Base-by-base conservation (phyloP, 2,329 filamentous ascomycete genomes). In the Neonectria sp. region DNA sequence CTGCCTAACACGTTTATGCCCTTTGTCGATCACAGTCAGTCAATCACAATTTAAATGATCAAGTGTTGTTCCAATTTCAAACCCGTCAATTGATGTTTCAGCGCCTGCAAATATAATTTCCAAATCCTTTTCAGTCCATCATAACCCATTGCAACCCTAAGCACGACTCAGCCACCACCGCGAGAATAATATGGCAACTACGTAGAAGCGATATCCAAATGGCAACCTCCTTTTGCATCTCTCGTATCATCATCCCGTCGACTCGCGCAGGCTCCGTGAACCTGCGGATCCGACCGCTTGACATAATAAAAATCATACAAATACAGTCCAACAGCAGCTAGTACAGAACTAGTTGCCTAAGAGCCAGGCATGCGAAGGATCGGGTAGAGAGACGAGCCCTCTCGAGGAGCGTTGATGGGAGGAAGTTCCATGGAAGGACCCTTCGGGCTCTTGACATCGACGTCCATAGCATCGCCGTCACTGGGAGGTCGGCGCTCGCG, bases 321-420 rank as follows among this genome's bases (percentile, higher is more conserved):
- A 51, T 73, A 68, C 69, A 74, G 57, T 67, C 52, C 69, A 57
- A 52, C 62, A 72, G 52, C 57, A 67, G 61, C 60, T 51, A 60
- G 27, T 27, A 40, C 63, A 51, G 46, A 56, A 65, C 24, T 12
- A 37, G n/a, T 24, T 37, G 43, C 55, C 66, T 72, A 81, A 64
- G 77, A 73, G 55, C 79, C 79, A 49, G 80, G 80, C 74, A 82
- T 77, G 45, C 81, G 81, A 45, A 84, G 77, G 64, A 83, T 77
- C 25, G 82, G 82, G 65, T 84, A 84, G 15, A 84, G 76, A 43
- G 80, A 78, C 49, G 79, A 77, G 21, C 75, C 78, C 68, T 81
- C 79, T 51, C 73, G 70, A 27, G 70, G 72, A 15, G 63, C 61
- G 61, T 67, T 73, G 46, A 66, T 66, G 12, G 63, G 63, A 33